A percentile compares a stretch with the other conserved stretches of the same genome.
Evolutionary conservation across 2,329 filamentous ascomycete genomes (phyloP).

Genomic region (Fusarium duplospermum): DNA sequence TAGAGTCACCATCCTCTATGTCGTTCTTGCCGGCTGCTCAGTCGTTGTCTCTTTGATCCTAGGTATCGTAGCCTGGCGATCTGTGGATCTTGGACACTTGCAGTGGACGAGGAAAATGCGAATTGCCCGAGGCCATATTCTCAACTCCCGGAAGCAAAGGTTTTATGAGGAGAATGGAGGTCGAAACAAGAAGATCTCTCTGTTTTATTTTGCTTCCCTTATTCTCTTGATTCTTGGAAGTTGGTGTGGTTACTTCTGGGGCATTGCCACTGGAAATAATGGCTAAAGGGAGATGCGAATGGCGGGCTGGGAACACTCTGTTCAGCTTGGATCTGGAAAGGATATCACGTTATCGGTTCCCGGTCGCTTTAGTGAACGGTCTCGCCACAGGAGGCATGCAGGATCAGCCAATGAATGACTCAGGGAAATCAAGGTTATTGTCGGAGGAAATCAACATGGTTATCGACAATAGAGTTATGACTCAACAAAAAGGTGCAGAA

Average conservation of each 20-base stretch:
- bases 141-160: neutral
- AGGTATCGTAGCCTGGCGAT: neutral
- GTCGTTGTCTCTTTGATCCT: neutral
- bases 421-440: too few species aligned
- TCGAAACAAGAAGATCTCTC: neutral
- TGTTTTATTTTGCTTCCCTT: neutral
- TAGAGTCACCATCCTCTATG: neutral
- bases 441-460: neutral
- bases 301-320: neutral
- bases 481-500: neutral
- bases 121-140: neutral
- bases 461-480: neutral
- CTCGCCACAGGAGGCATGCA: too few species aligned
- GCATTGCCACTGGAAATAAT: neutral
- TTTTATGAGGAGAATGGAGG: neutral
- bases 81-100: neutral
- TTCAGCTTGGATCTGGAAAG: neutral
- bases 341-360: neutral
- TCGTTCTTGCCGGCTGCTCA: neutral
- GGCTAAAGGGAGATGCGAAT: neutral
- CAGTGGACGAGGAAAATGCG: constrained; percentile 3
- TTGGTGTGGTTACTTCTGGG: constrained; percentile 9
- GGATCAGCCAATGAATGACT: too few species aligned
- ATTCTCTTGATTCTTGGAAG: neutral
- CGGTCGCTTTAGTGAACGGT: too few species aligned